phyloP scores from a whole-genome alignment of 2,329 filamentous ascomycete genomes.

The Curvularia sp. region DNA sequence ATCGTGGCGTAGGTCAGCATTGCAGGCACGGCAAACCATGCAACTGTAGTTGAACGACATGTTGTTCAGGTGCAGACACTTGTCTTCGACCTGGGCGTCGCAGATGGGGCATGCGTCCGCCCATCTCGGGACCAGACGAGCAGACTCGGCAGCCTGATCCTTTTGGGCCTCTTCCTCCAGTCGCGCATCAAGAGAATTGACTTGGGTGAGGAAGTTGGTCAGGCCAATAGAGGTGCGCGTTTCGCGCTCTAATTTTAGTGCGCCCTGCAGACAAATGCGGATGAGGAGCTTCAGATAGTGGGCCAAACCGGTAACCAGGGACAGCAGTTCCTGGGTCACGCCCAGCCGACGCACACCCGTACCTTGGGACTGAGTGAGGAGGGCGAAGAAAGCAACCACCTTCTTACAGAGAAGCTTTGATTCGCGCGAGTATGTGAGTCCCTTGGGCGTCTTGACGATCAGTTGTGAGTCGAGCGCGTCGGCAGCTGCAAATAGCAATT shows the following conservation, averaged over 20 bases:
- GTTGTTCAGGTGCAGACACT: conserved; percentile 79
- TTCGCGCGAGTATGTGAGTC: conserved; percentile 89
- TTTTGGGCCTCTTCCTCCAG: conserved; percentile 48
- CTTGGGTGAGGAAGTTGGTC: conserved; percentile 81
- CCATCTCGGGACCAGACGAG: conserved; percentile 54
- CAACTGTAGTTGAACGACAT: conserved; percentile 85
- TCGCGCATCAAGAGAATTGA: conserved; percentile 76
- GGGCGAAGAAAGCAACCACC: conserved; percentile 95
- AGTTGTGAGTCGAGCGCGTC: conserved; percentile 83
- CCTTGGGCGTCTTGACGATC: conserved; percentile 73
- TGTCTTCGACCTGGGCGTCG: conserved; percentile 89
- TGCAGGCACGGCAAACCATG: conserved; percentile 73
- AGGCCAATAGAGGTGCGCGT: conserved; percentile 76
- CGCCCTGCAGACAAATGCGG: conserved; percentile 92
- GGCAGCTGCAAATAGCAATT: conserved; percentile 87
- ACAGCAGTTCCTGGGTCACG: conserved; percentile 97
- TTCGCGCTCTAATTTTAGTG: conserved; percentile 89
- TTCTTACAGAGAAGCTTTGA: conserved; percentile 99
- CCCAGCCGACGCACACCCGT: conserved; percentile 88
- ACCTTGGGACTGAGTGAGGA: conserved; percentile 94
- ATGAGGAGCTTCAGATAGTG: conserved; percentile 98
- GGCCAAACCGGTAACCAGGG: conserved; percentile 91
- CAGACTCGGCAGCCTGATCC: conserved; percentile 53
- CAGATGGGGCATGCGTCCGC: conserved; percentile 83
- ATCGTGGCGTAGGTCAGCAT: conserved; percentile 72